Percentiles rank a stretch among this genome's conserved stretches.
phyloP scores from a whole-genome alignment of 2,329 filamentous ascomycete species.

The Trichoderma simmonsii region DNA sequence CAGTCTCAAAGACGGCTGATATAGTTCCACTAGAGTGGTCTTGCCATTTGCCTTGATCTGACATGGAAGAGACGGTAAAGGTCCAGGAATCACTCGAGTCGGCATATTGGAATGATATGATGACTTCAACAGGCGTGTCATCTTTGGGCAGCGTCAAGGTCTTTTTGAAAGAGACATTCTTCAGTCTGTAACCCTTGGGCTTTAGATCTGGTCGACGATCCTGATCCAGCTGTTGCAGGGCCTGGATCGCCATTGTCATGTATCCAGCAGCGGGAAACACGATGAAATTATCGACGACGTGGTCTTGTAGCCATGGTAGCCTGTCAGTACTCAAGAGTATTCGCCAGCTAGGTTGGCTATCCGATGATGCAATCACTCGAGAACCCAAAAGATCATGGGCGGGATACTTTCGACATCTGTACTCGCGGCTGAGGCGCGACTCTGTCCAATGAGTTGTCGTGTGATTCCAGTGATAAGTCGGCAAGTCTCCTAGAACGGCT shows the following conservation, averaged over 20 bases:
- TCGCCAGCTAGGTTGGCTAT: neutral
- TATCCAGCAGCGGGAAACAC: slow-evolving; percentile 52
- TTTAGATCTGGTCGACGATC: neutral
- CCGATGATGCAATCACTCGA: neutral
- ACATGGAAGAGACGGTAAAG: neutral
- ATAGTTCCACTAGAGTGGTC: neutral
- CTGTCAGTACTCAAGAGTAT: slow-evolving; percentile 21
- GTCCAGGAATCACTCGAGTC: neutral
- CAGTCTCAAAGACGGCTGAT: neutral
- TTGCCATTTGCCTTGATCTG: slow-evolving; percentile 9
- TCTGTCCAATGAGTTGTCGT: slow-evolving; percentile 24
- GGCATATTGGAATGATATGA: neutral
- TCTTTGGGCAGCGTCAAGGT: neutral
- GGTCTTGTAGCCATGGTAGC: slow-evolving; percentile 39
- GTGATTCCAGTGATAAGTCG: neutral
- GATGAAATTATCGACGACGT: slow-evolving; percentile 27
- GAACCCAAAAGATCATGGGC: neutral
- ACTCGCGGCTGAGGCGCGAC: neutral
- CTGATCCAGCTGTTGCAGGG: slow-evolving; percentile 26
- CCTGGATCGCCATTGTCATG: slow-evolving; percentile 48
- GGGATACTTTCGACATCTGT: neutral
- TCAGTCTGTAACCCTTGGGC: neutral
- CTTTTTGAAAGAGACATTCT: slow-evolving; percentile 3
- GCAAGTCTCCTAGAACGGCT: neutral
- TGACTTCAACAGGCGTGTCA: neutral